Conservation (phyloP, 495 filamentous ascomycete genomes). For the Penicillium dipodomyicola region DNA sequence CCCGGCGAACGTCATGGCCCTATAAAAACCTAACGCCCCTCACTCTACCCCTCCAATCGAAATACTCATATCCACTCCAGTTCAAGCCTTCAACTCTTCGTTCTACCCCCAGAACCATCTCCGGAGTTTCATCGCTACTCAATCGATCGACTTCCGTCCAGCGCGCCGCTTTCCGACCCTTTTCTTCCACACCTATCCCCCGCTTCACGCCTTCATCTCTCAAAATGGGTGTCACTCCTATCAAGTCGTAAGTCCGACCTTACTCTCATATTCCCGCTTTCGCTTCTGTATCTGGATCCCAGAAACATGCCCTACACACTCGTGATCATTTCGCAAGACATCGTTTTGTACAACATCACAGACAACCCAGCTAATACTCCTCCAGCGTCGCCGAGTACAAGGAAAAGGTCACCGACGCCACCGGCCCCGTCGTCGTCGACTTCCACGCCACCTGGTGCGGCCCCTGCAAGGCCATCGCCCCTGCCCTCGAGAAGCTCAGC, state of each 20-base stretch:
- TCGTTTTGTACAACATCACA: neutral
- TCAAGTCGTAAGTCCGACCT: constrained; percentile 33
- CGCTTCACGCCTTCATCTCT: constrained; percentile 48
- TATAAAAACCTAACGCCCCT: constrained; percentile 34
- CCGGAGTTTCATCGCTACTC: constrained; percentile 28
- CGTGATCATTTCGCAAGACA: neutral
- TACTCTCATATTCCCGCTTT: neutral
- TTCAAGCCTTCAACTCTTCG: constrained; percentile 21
- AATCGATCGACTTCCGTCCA: constrained; percentile 23
- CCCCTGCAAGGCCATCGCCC: constrained; percentile 88
- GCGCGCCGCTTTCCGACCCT: constrained; percentile 26
- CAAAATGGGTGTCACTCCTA: constrained; percentile 49
- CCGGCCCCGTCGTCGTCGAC: constrained; percentile 72
- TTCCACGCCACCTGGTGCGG: constrained; percentile 92
- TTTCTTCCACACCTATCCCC: constrained; percentile 33
- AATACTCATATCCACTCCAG: constrained; percentile 19
- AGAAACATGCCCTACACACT: neutral
- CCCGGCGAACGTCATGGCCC: constrained; percentile 25
- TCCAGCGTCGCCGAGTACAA: constrained; percentile 60
- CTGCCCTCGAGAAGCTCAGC: constrained; percentile 64
- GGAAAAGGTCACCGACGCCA: constrained; percentile 33
- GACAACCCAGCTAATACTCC: neutral
- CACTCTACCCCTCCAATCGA: constrained; percentile 26
- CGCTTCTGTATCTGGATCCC: neutral
- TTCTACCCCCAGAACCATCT: constrained; percentile 9